Evolutionary conservation across 768 basidiomycete species (phyloP), one percentile per base, ranked within the genome.

Genomic region (Tephrocybe sp.): DNA sequence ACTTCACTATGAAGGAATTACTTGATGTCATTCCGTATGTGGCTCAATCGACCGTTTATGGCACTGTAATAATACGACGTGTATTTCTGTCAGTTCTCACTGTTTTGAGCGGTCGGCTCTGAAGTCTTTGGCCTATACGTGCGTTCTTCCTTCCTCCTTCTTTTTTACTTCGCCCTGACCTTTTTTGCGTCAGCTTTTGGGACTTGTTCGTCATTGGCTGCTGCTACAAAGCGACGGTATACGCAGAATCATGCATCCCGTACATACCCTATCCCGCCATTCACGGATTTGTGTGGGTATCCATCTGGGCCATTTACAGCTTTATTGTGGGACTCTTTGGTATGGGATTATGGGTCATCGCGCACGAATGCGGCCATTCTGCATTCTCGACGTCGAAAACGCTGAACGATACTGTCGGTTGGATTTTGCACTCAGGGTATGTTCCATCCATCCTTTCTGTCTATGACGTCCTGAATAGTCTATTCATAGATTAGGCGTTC

Each of bases 301-400:
- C 78, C 1, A 55, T 86, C 22, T 88, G 86, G 86, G 72, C 80
- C 5, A 50, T 82, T 42, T 89, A 89, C 65, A 72, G 79, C 30
- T 82, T 89, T 63, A 73, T 73, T 57, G 70, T 79, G 7, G 88
- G 91, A 43, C 78, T 90, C 22, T 82, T 88, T 44, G 80, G 75
- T 1, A 92, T 88, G 27, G 91, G 90, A 46, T 70, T 92, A 43
- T 92, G 91, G 90, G 81, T 88, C 54, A 67, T 89, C 45, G 89
- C 82, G 49, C 88, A 91, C 60, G 88, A 91, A 66, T 88, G 86
- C 58, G 91, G 91, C 21, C 91, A 93, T 65, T 87, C 88, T 64
- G 87, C 85, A 0, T 93, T 86, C 72, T 91, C 88, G 4, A 78
- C 86, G 48, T 88, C 80, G 50, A 89, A 90, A 73, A 64, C 70